A percentile compares a stretch with the other conserved stretches of the same genome.
Evolutionary conservation across 1,139 yeast species (phyloP).

Genomic region (Taiozyma onychis): DNA sequence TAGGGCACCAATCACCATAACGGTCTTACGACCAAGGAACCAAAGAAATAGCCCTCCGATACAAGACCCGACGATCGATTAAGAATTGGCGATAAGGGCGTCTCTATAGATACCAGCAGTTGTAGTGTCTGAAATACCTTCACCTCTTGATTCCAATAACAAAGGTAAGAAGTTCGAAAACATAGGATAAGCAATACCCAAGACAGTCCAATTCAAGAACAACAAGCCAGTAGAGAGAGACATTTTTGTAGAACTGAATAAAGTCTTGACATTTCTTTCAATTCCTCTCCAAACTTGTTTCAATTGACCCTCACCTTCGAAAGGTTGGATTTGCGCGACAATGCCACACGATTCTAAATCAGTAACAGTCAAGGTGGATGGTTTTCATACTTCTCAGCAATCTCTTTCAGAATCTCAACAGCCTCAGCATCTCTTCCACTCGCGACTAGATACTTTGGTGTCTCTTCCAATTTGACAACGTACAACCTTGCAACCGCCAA

Average conservation of each 20-base stretch:
- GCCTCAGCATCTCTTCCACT: constrained; percentile 51
- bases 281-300: constrained; percentile 16
- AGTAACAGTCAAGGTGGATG: constrained; percentile 39
- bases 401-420: constrained; percentile 29
- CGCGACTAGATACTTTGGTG: constrained; percentile 52
- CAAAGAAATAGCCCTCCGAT: constrained; percentile 35
- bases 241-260: constrained; percentile 30
- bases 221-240: constrained; percentile 31
- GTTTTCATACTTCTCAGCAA: constrained; percentile 41
- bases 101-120: constrained; percentile 44
- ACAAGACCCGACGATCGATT: constrained; percentile 56
- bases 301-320: constrained; percentile 13
- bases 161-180: constrained; percentile 39
- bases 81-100: constrained; percentile 43
- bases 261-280: constrained; percentile 24
- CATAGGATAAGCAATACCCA: constrained; percentile 40
- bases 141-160: constrained; percentile 36
- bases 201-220: constrained; percentile 36
- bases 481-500: no score
- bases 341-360: constrained; percentile 35
- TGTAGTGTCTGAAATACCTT: constrained; percentile 28
- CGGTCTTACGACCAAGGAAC: constrained; percentile 53
- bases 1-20: constrained; percentile 48
- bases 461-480: constrained; percentile 43
- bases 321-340: constrained; percentile 15